Evolutionary conservation across 495 filamentous ascomycete species (phyloP).

Genomic region (Immersiella caudata): DNA sequence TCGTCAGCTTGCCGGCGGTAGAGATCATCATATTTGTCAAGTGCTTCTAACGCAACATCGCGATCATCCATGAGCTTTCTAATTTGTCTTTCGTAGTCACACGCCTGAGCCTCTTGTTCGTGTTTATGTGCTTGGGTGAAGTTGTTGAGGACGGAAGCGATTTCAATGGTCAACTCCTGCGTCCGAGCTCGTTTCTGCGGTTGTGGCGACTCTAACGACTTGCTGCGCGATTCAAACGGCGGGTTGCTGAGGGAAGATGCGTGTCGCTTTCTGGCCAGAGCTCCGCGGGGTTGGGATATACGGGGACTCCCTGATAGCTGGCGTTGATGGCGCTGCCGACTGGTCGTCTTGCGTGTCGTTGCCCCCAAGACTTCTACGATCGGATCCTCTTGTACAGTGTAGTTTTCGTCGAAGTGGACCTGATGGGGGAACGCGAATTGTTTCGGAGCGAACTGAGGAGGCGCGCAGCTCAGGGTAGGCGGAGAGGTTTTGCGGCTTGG

Average conservation of each 20-base stretch:
- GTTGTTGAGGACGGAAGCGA: conserved; percentile 33
- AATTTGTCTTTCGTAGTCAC: conserved; percentile 29
- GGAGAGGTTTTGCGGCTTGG: too few relatives aligned
- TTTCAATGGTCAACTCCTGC: conserved; percentile 28
- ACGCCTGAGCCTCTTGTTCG: conserved; percentile 24
- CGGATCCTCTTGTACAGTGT: background rate
- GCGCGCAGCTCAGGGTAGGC: too few relatives aligned
- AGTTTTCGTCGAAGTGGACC: background rate
- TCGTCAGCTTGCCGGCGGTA: conserved; percentile 23
- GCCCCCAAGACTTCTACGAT: background rate
- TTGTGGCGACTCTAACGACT: conserved; percentile 17
- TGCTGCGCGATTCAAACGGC: background rate
- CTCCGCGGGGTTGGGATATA: background rate
- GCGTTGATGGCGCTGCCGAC: background rate
- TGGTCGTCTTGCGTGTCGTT: background rate
- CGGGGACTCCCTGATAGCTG: background rate
- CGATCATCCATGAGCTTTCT: conserved; percentile 25
- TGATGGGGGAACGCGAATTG: background rate
- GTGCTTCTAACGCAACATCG: background rate
- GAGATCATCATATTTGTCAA: background rate
- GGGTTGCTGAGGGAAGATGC: background rate
- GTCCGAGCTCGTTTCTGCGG: conserved; percentile 16
- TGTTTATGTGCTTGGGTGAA: conserved; percentile 27
- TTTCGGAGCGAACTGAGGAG: background rate
- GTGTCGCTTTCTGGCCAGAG: background rate